Evolutionary conservation across 2,329 filamentous ascomycete genomes (phyloP).

Genomic region (Capronia americana): DNA sequence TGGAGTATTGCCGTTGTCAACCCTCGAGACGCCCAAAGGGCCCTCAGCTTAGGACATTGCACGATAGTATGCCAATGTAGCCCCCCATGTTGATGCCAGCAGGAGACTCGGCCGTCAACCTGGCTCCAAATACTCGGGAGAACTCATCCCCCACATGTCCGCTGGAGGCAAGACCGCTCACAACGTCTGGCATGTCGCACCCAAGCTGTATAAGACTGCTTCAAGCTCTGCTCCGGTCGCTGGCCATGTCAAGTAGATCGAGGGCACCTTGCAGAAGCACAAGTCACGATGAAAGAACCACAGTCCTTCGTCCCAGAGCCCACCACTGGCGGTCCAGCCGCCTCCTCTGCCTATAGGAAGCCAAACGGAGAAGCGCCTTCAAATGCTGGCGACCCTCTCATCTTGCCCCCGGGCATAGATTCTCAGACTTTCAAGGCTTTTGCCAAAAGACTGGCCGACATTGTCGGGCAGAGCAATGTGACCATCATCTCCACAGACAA

Average conservation of each 20-base stretch:
- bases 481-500: conserved; percentile 34
- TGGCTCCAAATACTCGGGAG: neutral
- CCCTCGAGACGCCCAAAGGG: neutral
- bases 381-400: conserved; percentile 32
- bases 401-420: conserved; percentile 36
- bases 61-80: neutral
- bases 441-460: conserved; percentile 28
- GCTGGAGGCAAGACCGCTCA: neutral
- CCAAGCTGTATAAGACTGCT: neutral
- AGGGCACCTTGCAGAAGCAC: neutral
- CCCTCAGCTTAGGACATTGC: neutral
- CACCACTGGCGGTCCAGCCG: neutral
- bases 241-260: neutral
- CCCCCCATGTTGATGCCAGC: neutral
- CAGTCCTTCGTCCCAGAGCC: conserved; percentile 6
- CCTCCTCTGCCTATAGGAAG: conserved; percentile 11
- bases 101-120: neutral
- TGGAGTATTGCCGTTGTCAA: neutral
- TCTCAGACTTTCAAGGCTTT: conserved; percentile 39
- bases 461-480: conserved; percentile 43
- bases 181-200: neutral
- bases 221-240: neutral
- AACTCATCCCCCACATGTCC: conserved; percentile 11
- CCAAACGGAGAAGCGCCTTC: conserved; percentile 21
- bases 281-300: conserved; percentile 11